A percentile compares a stretch with the other conserved stretches of the same genome.
Evolutionary conservation across 345 rosid genomes (phyloP).

Genomic region (Nephelium lappaceum): DNA sequence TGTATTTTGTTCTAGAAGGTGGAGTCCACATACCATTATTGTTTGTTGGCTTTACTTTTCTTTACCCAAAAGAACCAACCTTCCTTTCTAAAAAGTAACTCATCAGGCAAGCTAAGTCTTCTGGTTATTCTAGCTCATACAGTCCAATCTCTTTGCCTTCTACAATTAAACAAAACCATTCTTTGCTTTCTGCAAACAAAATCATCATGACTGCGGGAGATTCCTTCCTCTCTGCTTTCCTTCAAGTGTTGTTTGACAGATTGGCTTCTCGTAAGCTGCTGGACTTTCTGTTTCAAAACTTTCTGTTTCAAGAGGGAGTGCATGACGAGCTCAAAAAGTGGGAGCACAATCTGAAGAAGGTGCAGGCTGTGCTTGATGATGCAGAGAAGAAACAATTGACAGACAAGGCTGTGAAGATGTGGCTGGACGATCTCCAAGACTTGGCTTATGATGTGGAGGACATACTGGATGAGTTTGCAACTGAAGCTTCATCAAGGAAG

Average conservation of each 20-base stretch:
- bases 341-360: not conserved
- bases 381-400: constrained; percentile 6
- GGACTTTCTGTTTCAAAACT: not conserved
- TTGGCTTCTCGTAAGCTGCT: not conserved
- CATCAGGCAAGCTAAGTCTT: too few relatives aligned
- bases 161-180: too few relatives aligned
- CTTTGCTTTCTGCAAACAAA: too few relatives aligned
- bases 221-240: not conserved
- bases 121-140: too few relatives aligned
- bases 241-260: not conserved
- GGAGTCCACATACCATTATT: too few relatives aligned
- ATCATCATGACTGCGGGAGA: not conserved
- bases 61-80: too few relatives aligned
- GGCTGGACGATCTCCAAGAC: not conserved
- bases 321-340: not conserved
- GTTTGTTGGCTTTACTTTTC: too few relatives aligned
- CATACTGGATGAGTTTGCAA: not conserved
- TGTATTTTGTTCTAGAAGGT: too few relatives aligned
- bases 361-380: not conserved
- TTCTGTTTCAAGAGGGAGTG: not conserved
- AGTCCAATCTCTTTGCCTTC: too few relatives aligned
- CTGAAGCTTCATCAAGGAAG: not conserved
- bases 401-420: not conserved
- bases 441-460: not conserved
- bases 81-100: too few relatives aligned